These are phyloP conservation scores for Piper longum DNA, from an alignment of 164 flowering plant species.

Conservation along the genomic window DNA sequence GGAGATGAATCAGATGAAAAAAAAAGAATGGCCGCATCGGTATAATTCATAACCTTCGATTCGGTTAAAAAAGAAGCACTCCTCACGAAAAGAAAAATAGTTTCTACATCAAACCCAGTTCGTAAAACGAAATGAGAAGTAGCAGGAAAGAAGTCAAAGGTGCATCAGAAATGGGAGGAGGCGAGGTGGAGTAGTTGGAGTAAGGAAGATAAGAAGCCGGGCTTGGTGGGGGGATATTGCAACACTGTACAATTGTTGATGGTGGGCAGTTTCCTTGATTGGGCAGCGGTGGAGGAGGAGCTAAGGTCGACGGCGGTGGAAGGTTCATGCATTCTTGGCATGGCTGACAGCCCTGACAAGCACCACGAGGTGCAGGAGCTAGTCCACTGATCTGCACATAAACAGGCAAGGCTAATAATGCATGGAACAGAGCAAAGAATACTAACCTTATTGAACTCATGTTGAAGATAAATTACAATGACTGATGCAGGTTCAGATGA, in stretches of 20 bases:
- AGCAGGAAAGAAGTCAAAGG: conserved; percentile 3
- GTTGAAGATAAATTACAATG: neutral
- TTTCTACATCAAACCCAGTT: no score
- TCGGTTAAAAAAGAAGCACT: no score
- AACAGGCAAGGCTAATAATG: neutral
- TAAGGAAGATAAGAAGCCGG: conserved; percentile 2
- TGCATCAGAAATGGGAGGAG: neutral
- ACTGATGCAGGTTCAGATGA: neutral
- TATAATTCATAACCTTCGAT: no score
- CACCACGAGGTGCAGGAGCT: neutral
- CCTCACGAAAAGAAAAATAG: no score
- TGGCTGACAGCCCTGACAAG: neutral
- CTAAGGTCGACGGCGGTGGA: neutral
- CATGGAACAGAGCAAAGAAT: neutral
- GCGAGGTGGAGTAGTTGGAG: neutral
- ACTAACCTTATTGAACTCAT: neutral
- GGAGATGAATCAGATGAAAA: no score
- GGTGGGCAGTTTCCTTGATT: neutral
- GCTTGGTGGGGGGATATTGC: conserved; percentile 1
- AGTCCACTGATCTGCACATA: neutral
- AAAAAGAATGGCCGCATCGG: no score
- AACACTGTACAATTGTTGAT: neutral
- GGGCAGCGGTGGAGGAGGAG: conserved; percentile 1
- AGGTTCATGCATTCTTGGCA: neutral
- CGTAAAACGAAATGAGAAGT: neutral